A percentile compares a stretch with the other conserved stretches of the same genome.
Conservation (phyloP, 116 monocot species). For the Zostera marina region DNA sequence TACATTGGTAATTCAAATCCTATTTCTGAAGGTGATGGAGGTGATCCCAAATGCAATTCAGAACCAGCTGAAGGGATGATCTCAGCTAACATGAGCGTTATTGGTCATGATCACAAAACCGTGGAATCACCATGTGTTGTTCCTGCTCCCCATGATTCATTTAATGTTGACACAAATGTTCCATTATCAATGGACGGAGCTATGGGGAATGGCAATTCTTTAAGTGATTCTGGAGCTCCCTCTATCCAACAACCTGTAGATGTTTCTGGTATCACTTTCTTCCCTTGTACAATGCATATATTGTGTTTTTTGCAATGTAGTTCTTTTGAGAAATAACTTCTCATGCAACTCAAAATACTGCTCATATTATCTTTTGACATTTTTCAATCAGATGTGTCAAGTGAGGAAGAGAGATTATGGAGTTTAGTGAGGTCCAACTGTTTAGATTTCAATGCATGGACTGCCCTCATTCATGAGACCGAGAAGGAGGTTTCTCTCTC, state of each 20-base stretch:
- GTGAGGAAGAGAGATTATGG: conserved; percentile 97
- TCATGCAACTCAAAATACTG: neutral
- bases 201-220: conserved; percentile 29
- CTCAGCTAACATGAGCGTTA: neutral
- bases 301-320: neutral
- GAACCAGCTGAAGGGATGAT: neutral
- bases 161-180: conserved; percentile 25
- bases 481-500: conserved; percentile 67
- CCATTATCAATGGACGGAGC: conserved; percentile 16
- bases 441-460: conserved; percentile 97
- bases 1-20: no score
- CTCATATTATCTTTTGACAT: neutral
- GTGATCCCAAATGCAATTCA: neutral
- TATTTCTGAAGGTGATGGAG: neutral
- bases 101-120: neutral
- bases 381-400: conserved; percentile 25
- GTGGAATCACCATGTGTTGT: neutral
- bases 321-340: neutral
- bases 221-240: conserved; percentile 15
- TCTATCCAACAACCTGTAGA: conserved; percentile 31
- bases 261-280: conserved; percentile 12
- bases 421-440: conserved; percentile 57
- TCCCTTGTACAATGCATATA: neutral
- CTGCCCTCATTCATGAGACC: conserved; percentile 83
- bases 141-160: conserved; percentile 16